Evolutionary conservation across 805 yeast species (phyloP).

Genomic region (Ogataea nitratoaversa): DNA sequence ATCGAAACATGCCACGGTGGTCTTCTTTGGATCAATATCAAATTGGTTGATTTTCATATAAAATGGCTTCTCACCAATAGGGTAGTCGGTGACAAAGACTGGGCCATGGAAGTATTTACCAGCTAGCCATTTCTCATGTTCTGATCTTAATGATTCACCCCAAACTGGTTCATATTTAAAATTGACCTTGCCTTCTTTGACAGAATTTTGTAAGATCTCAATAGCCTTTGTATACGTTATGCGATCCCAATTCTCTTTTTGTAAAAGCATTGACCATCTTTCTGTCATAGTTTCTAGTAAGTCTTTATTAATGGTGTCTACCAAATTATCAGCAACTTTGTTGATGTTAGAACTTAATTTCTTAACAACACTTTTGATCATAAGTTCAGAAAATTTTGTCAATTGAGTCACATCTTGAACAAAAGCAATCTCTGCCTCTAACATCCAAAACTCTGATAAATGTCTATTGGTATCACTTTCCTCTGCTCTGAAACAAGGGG

Average conservation of each 20-base stretch:
- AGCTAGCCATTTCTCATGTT: conserved; percentile 90
- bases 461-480: conserved; percentile 88
- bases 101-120: conserved; percentile 64
- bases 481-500: conserved; percentile 95
- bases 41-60: conserved; percentile 66
- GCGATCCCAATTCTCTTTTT: conserved; percentile 52
- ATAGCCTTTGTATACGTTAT: conserved; percentile 79
- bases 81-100: conserved; percentile 88
- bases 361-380: conserved; percentile 55
- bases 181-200: conserved; percentile 26
- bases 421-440: conserved; percentile 85
- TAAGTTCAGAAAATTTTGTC: conserved; percentile 60
- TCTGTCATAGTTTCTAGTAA: conserved; percentile 33
- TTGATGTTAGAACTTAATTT: conserved; percentile 25
- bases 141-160: conserved; percentile 75
- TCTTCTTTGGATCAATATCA: conserved; percentile 14
- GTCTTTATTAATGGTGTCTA: conserved; percentile 36
- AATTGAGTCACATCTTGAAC: conserved; percentile 53
- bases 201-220: conserved; percentile 38
- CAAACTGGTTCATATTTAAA: conserved; percentile 48
- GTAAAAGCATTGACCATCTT: conserved; percentile 59
- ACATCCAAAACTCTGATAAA: conserved; percentile 94
- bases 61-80: conserved; percentile 75
- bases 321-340: conserved; percentile 29
- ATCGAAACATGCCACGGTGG: conserved; percentile 87